A percentile compares a stretch with the other conserved stretches of the same genome.
Conservation (phyloP, 78 protist species). For the Creolimax fragrantissima region DNA sequence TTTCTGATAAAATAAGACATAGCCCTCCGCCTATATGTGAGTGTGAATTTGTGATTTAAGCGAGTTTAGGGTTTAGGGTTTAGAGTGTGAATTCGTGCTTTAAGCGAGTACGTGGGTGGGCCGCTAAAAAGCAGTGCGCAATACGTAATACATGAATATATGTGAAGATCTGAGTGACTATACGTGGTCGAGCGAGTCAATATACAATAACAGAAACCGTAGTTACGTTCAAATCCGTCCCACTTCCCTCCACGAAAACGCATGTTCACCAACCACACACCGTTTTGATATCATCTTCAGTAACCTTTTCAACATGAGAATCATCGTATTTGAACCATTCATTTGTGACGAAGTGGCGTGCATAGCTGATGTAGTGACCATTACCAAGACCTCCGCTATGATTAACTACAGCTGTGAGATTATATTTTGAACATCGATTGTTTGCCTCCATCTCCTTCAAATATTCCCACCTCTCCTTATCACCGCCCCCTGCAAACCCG, state of each 20-base stretch:
- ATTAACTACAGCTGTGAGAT: background rate
- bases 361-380: slow-evolving; percentile 9
- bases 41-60: too few species aligned
- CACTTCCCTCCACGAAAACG: too few species aligned
- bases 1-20: background rate
- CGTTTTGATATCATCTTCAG: background rate
- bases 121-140: too few species aligned
- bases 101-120: too few species aligned
- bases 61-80: too few species aligned
- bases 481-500: background rate
- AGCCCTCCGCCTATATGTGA: background rate
- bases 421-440: background rate
- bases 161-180: too few species aligned
- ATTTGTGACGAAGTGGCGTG: background rate
- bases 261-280: background rate
- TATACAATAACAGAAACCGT: too few species aligned
- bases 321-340: slow-evolving; percentile 10
- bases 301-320: background rate
- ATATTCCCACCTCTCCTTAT: background rate
- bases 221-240: too few species aligned
- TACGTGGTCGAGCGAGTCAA: too few species aligned
- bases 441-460: background rate
- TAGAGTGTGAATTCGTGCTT: too few species aligned
- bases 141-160: too few species aligned
- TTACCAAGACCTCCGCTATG: slow-evolving; percentile 5